Evolutionary conservation across 2,329 filamentous ascomycete genomes (phyloP).

Genomic region (Talaromyces sp.): DNA sequence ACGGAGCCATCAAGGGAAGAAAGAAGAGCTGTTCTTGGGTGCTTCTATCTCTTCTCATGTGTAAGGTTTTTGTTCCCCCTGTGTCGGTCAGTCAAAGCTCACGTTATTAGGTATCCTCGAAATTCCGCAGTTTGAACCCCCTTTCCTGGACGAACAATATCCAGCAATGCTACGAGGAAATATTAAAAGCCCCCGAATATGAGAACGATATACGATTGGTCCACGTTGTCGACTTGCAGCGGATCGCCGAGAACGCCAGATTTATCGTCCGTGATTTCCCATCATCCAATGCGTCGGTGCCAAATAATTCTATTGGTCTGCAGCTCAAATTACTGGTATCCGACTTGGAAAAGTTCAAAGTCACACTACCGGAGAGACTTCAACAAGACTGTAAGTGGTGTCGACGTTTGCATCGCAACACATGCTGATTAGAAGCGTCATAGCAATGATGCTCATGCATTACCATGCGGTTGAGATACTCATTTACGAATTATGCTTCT

Average conservation of each 20-base stretch:
- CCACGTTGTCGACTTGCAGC: constrained; percentile 7
- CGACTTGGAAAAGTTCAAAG: constrained; percentile 9
- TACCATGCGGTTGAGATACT: constrained; percentile 10
- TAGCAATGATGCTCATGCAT: constrained; percentile 10
- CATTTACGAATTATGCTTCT: constrained; percentile 10
- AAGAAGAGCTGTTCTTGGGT: constrained; percentile 13
- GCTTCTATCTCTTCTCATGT: constrained; percentile 14
- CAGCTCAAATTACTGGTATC: constrained; percentile 11
- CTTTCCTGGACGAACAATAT: constrained; percentile 12
- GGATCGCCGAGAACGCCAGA: constrained; percentile 10
- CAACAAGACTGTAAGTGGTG: constrained; percentile 11
- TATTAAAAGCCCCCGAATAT: constrained; percentile 6
- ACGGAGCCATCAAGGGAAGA: constrained; percentile 12
- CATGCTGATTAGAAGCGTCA: not conserved
- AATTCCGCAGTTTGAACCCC: constrained; percentile 8
- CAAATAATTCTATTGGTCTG: not conserved
- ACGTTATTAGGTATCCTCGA: constrained; percentile 9
- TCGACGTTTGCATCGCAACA: not conserved
- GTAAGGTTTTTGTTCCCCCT: not conserved
- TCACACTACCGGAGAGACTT: constrained; percentile 6
- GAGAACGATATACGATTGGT: constrained; percentile 9
- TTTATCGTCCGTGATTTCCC: constrained; percentile 5
- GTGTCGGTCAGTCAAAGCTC: not conserved
- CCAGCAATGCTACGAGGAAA: constrained; percentile 12
- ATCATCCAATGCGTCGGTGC: constrained; percentile 4